Percentiles rank a stretch among this genome's conserved stretches.
These are phyloP conservation scores for Eucalyptus paniculata DNA, from an alignment of 345 rosid species.

Conservation along the genomic window DNA sequence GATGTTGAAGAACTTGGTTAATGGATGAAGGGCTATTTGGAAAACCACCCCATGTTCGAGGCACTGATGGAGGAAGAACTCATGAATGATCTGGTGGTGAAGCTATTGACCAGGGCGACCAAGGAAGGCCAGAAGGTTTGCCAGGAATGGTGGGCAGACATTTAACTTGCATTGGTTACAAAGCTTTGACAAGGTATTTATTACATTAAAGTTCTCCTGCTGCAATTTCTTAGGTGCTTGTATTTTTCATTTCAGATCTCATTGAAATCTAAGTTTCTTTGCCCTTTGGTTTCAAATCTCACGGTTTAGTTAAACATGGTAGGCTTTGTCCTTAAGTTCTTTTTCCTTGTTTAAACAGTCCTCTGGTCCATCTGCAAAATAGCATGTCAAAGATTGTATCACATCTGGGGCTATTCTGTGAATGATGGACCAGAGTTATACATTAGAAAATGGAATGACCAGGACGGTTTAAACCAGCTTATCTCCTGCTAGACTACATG, in stretches of 20 bases:
- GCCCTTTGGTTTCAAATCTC: no score
- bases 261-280: neutral
- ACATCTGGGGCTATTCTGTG: neutral
- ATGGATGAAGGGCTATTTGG: no score
- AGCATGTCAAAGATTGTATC: neutral
- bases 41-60: no score
- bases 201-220: neutral
- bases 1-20: no score
- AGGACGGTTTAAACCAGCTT: neutral
- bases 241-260: neutral
- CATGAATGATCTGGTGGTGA: no score
- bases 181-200: conserved; percentile 52
- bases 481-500: neutral
- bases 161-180: conserved; percentile 78
- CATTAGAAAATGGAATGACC: neutral
- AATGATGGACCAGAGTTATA: neutral
- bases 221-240: neutral
- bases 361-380: neutral
- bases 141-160: no score
- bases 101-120: no score
- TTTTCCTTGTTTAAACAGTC: neutral
- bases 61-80: no score
- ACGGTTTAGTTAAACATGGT: no score
- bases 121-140: no score
- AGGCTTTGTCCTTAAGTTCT: neutral